These are phyloP conservation scores for Pestalotiopsis sp. DNA, from an alignment of 2,329 filamentous ascomycete genomes.

Conservation along the genomic window DNA sequence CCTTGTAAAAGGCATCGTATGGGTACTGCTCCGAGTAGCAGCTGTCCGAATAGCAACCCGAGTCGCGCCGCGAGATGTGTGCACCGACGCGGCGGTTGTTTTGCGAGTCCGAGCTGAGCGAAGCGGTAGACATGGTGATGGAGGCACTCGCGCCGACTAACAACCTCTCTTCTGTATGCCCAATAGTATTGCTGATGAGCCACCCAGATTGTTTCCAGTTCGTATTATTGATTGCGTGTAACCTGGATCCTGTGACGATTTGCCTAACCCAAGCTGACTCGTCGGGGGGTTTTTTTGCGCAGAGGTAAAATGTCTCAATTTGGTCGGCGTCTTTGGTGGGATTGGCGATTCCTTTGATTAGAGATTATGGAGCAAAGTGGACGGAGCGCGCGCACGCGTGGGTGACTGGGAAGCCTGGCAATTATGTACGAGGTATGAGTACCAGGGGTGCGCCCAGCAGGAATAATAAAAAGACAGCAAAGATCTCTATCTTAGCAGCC, in stretches of 20 bases:
- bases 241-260: neutral
- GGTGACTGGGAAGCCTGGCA: neutral
- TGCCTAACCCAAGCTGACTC: neutral
- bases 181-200: neutral
- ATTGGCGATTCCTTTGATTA: constrained; percentile 7
- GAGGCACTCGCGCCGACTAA: neutral
- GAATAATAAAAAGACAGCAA: neutral
- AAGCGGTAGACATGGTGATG: constrained; percentile 4
- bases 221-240: neutral
- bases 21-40: neutral
- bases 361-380: constrained; percentile 2
- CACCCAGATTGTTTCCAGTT: neutral
- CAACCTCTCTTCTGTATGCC: neutral
- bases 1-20: constrained; percentile 7
- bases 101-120: neutral
- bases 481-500: neutral
- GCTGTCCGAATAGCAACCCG: constrained; percentile 2
- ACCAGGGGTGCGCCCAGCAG: neutral
- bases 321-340: neutral
- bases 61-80: neutral
- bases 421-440: constrained; percentile 5
- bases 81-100: constrained; percentile 1
- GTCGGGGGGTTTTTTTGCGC: neutral
- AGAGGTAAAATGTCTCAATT: neutral
- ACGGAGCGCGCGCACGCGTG: neutral